phyloP scores from a whole-genome alignment of 129 eudicot species.

The Tagetes erecta region DNA sequence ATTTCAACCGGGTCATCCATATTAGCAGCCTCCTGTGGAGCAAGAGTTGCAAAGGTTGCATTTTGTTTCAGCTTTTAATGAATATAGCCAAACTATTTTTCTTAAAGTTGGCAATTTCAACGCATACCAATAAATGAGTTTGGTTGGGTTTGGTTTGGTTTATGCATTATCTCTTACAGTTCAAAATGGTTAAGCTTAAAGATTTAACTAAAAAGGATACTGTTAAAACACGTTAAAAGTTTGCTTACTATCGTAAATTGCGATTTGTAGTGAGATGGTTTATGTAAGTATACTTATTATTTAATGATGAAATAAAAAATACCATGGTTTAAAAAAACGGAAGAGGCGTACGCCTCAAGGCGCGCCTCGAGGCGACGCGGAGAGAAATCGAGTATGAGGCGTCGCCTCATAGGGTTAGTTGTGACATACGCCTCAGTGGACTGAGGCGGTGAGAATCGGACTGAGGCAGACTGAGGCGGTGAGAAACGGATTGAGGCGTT shows the following conservation, averaged over 20 bases:
- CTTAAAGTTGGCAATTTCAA: background rate
- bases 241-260: background rate
- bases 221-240: background rate
- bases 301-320: background rate
- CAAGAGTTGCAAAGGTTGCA: slow-evolving; percentile 69
- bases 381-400: no score
- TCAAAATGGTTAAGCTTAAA: background rate
- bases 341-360: no score
- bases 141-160: background rate
- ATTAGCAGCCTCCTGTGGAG: slow-evolving; percentile 74
- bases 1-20: slow-evolving; percentile 78
- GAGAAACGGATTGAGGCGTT: no score
- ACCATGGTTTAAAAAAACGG: no score
- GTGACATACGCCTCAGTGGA: no score
- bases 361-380: no score
- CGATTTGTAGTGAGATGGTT: background rate
- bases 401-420: no score
- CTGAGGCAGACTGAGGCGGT: no score
- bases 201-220: background rate
- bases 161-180: background rate
- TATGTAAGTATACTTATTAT: background rate
- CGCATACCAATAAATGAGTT: background rate
- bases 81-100: background rate
- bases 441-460: no score
- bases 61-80: slow-evolving; percentile 17